Evolutionary conservation across 176 grass and related monocot species (phyloP).

Genomic region (Rhynchospora breviuscula): DNA sequence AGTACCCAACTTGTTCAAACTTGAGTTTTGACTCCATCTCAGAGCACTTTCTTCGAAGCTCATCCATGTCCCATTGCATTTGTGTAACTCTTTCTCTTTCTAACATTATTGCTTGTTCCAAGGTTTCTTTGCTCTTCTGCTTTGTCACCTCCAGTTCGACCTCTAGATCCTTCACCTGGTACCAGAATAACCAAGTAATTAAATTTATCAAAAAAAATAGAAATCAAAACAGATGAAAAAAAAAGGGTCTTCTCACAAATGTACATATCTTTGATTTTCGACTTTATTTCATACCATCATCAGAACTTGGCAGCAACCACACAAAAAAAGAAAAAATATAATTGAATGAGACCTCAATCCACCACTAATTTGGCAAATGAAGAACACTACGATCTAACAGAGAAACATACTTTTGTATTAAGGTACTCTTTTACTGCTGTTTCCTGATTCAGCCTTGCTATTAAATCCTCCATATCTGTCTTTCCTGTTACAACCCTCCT

Average conservation of each 20-base stretch:
- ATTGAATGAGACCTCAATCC: neutral
- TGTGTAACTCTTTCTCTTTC: conserved; percentile 92
- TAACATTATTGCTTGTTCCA: conserved; percentile 73
- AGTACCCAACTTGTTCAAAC: conserved; percentile 50
- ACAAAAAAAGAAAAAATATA: neutral
- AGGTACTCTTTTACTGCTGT: conserved; percentile 95
- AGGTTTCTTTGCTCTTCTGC: conserved; percentile 76
- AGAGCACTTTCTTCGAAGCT: conserved; percentile 74
- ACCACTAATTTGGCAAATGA: neutral
- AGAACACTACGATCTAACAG: conserved; percentile 9
- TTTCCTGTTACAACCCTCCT: conserved; percentile 73
- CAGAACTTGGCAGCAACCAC: neutral
- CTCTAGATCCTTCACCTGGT: conserved; percentile 98
- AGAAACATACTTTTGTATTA: conserved; percentile 68
- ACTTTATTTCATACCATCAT: neutral
- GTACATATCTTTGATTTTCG: neutral
- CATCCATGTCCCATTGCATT: conserved; percentile 99
- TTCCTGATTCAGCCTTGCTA: conserved; percentile 92
- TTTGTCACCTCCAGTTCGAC: conserved; percentile 89
- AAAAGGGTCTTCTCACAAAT: conserved; percentile 6
- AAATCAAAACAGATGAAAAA: neutral
- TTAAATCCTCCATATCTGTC: conserved; percentile 99
- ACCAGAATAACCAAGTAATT: conserved; percentile 22
- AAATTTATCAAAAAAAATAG: neutral
- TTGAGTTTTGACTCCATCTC: conserved; percentile 79